phyloP scores from a whole-genome alignment of 2,329 filamentous ascomycete genomes.

The Talaromyces sp. region DNA sequence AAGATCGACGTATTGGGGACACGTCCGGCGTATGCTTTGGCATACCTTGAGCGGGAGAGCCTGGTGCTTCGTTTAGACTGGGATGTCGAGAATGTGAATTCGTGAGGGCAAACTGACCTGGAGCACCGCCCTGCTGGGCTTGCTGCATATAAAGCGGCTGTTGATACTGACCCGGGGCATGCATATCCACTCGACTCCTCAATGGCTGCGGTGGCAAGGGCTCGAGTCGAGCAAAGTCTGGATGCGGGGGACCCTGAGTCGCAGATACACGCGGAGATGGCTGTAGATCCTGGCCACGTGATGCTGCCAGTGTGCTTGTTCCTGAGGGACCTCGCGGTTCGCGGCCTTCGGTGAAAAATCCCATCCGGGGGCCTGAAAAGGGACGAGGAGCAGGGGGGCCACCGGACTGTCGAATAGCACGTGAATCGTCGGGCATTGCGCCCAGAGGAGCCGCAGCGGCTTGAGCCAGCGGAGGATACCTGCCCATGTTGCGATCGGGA shows the following conservation, averaged over 20 bases:
- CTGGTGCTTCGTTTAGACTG: constrained; percentile 26
- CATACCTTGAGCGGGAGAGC: constrained; percentile 27
- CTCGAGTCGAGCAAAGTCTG: constrained; percentile 32
- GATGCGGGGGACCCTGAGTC: constrained; percentile 11
- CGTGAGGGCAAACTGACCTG: constrained; percentile 20
- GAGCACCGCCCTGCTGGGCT: constrained; percentile 3
- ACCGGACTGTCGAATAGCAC: constrained; percentile 25
- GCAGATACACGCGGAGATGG: constrained; percentile 27
- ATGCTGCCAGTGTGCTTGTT: constrained; percentile 18
- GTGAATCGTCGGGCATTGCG: constrained; percentile 29
- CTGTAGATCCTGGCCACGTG: constrained; percentile 23
- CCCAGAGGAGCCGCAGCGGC: constrained; percentile 25
- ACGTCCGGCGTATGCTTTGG: constrained; percentile 28
- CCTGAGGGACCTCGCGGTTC: constrained; percentile 13
- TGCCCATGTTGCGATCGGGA: constrained; percentile 28
- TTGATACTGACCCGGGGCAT: constrained; percentile 18
- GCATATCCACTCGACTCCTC: constrained; percentile 14
- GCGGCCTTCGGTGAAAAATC: constrained; percentile 40
- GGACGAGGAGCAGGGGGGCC: constrained; percentile 23
- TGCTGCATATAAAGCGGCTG: constrained; percentile 14
- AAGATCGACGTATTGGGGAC: constrained; percentile 31
- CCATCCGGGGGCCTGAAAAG: constrained; percentile 37
- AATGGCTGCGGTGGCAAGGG: constrained; percentile 21
- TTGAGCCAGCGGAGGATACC: constrained; percentile 37
- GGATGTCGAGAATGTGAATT: constrained; percentile 31